Percentiles rank a stretch among this genome's conserved stretches.
phyloP scores from a whole-genome alignment of 306 rosid genomes.

The Glycine latifolia region DNA sequence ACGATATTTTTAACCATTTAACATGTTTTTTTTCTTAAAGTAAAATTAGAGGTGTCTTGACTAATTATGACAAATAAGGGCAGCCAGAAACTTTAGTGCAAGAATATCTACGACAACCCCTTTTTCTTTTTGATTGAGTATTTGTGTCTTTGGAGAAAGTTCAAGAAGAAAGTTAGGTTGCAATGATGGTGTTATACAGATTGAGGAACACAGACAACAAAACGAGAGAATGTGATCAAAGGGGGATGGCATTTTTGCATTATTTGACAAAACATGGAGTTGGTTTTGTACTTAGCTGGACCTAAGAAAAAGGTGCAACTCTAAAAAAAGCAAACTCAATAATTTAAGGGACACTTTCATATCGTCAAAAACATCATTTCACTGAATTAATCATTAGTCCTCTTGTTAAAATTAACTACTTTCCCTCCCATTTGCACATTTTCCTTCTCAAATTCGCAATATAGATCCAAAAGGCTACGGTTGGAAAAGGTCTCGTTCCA shows the following conservation, averaged over 20 bases:
- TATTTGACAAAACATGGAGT: slow-evolving; percentile 65
- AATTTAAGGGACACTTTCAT: slow-evolving; percentile 49
- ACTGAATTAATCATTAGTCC: slow-evolving; percentile 52
- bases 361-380: slow-evolving; percentile 58
- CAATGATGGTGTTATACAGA: slow-evolving; percentile 62
- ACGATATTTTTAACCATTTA: slow-evolving; percentile 33
- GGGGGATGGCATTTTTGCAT: slow-evolving; percentile 51
- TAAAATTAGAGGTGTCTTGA: slow-evolving; percentile 21
- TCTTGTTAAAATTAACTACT: slow-evolving; percentile 30
- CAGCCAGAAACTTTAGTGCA: slow-evolving; percentile 43
- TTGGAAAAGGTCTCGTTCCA: slow-evolving; percentile 49
- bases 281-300: slow-evolving; percentile 58
- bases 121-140: slow-evolving; percentile 45
- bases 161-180: slow-evolving; percentile 41
- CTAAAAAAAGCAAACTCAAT: slow-evolving; percentile 56
- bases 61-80: slow-evolving; percentile 45
- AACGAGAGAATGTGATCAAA: slow-evolving; percentile 52
- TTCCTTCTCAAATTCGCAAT: slow-evolving; percentile 39
- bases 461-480: slow-evolving; percentile 59
- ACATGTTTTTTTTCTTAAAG: background rate
- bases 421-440: slow-evolving; percentile 54
- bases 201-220: slow-evolving; percentile 51
- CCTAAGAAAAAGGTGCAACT: slow-evolving; percentile 39
- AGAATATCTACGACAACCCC: slow-evolving; percentile 49
- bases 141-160: slow-evolving; percentile 55